Evolutionary conservation across 441 rosid genomes (phyloP).

Genomic region (Adansonia madagascariensis): DNA sequence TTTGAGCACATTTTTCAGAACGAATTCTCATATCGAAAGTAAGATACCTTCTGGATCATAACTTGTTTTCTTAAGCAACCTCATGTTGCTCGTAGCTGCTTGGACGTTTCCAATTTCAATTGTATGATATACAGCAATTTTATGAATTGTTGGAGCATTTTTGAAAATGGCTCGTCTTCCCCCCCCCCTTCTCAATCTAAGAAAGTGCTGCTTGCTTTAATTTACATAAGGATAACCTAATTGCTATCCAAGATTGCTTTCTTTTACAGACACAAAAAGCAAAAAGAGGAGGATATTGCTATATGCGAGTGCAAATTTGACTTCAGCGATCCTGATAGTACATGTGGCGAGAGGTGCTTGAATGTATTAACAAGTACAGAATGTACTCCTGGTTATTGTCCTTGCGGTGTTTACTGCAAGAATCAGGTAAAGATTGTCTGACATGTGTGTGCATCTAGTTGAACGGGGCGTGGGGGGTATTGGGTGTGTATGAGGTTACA

Average conservation of each 20-base stretch:
- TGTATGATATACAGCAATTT: background rate
- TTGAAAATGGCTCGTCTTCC: background rate
- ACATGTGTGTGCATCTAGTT: background rate
- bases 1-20: conserved; percentile 72
- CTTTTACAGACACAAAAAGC: conserved; percentile 69
- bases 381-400: conserved; percentile 84
- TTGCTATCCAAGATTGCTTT: background rate
- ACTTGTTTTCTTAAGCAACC: background rate
- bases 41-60: conserved; percentile 20
- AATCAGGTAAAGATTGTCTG: conserved; percentile 64
- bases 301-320: conserved; percentile 79
- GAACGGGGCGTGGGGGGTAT: background rate
- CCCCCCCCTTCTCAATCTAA: background rate
- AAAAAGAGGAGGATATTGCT: conserved; percentile 88
- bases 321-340: conserved; percentile 63
- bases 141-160: background rate
- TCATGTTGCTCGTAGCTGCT: background rate
- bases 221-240: background rate
- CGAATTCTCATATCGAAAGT: conserved; percentile 73
- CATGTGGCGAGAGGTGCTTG: conserved; percentile 87
- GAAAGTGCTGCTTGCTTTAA: conserved; percentile 7
- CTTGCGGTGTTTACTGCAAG: conserved; percentile 72
- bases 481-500: background rate
- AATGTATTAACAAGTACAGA: conserved; percentile 87
- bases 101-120: background rate